phyloP scores from a whole-genome alignment of 176 grass and related monocot species.

The Cenchrus purpureus region DNA sequence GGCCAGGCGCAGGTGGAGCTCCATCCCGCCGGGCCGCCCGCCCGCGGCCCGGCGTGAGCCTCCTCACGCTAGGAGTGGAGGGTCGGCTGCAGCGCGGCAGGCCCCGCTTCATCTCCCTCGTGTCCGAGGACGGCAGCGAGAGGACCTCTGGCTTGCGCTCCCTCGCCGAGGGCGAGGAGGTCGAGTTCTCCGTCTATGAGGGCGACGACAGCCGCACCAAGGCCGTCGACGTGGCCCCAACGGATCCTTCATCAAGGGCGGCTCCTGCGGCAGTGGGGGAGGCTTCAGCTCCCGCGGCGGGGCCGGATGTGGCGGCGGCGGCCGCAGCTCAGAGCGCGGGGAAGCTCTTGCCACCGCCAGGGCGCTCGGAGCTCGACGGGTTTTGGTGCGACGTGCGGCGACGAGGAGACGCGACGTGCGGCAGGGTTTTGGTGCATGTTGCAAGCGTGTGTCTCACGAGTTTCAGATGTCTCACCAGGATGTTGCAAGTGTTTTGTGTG shows the following conservation, averaged over 20 bases:
- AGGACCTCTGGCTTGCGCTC: conserved; percentile 87
- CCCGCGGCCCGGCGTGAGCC: too few relatives aligned
- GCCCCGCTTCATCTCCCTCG: conserved; percentile 78
- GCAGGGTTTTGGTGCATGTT: too few relatives aligned
- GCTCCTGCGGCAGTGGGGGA: conserved; percentile 20
- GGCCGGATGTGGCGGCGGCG: conserved; percentile 41
- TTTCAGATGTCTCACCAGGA: too few relatives aligned
- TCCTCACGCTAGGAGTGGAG: too few relatives aligned
- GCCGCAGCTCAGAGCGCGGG: conserved; percentile 43
- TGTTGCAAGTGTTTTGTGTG: too few relatives aligned
- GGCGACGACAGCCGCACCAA: conserved; percentile 82
- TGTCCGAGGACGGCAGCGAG: conserved; percentile 75
- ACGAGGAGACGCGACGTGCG: too few relatives aligned
- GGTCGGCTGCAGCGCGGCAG: conserved; percentile 42
- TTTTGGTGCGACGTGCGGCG: too few relatives aligned
- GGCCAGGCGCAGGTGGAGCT: too few relatives aligned
- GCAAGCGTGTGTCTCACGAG: too few relatives aligned
- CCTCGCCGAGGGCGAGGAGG: conserved; percentile 77
- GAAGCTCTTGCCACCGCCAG: conserved; percentile 56
- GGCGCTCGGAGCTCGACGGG: not conserved
- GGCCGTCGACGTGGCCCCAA: conserved; percentile 96
- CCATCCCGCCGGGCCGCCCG: too few relatives aligned
- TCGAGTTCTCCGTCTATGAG: conserved; percentile 67
- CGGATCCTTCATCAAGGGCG: conserved; percentile 77
- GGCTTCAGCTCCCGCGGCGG: conserved; percentile 53